phyloP scores from a whole-genome alignment of 257 asterid genomes.

The Eucommia ulmoides region DNA sequence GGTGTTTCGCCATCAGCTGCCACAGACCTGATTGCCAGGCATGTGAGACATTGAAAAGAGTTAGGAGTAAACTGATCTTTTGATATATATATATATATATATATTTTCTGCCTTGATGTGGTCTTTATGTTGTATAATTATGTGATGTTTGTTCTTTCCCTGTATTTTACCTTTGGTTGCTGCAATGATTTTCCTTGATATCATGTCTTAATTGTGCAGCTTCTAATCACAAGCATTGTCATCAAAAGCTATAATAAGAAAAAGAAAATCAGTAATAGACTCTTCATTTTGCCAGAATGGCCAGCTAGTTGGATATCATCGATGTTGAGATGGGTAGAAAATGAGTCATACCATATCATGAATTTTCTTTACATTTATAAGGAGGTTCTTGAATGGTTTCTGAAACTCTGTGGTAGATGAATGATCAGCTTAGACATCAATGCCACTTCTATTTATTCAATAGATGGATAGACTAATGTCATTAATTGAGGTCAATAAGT shows the following conservation, averaged over 20 bases:
- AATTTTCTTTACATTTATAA: too few relatives aligned
- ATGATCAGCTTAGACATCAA: too few relatives aligned
- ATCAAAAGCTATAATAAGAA: background rate
- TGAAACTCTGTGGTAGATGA: too few relatives aligned
- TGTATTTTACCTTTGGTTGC: background rate
- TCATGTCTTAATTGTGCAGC: background rate
- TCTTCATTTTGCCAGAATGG: too few relatives aligned
- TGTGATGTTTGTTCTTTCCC: background rate
- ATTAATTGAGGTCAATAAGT: too few relatives aligned
- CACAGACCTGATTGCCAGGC: slow-evolving; percentile 97
- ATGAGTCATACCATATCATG: too few relatives aligned
- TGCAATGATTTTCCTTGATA: background rate
- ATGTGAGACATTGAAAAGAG: slow-evolving; percentile 18
- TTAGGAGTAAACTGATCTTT: slow-evolving; percentile 19
- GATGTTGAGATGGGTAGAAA: too few relatives aligned
- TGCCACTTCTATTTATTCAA: too few relatives aligned
- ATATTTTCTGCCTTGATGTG: background rate
- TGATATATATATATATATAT: background rate
- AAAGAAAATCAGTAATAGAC: background rate
- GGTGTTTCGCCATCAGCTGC: slow-evolving; percentile 99
- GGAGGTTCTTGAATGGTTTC: too few relatives aligned
- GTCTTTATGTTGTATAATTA: background rate
- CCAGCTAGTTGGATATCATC: too few relatives aligned
- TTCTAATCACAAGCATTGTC: background rate
- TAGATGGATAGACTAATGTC: too few relatives aligned